phyloP scores from a whole-genome alignment of 768 basidiomycete species.

The Mycena pura region DNA sequence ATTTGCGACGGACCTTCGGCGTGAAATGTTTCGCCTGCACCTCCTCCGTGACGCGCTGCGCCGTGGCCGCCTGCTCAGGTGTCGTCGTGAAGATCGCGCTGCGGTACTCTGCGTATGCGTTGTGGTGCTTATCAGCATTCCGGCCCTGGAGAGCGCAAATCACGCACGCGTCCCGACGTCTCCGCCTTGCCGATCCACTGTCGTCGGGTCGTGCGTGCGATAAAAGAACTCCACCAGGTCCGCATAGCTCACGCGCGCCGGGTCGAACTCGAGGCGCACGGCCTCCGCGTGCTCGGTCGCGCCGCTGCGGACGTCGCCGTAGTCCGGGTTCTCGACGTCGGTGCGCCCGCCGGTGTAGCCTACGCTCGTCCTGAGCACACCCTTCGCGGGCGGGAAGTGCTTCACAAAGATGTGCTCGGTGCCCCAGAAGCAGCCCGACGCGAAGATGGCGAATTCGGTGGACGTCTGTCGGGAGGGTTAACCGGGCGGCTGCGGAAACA shows the following conservation, averaged over 20 bases:
- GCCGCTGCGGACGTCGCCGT: conserved; percentile 68
- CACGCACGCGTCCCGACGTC: conserved; percentile 67
- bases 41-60: conserved; percentile 66
- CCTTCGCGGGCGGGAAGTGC: conserved; percentile 55
- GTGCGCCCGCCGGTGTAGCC: conserved; percentile 64
- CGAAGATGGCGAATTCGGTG: conserved; percentile 16
- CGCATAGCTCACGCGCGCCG: conserved; percentile 62
- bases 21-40: conserved; percentile 73
- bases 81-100: conserved; percentile 73
- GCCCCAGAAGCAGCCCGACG: conserved; percentile 65
- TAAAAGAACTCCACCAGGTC: conserved; percentile 84
- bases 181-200: conserved; percentile 63
- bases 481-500: no score
- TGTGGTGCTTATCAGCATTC: no score
- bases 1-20: conserved; percentile 52
- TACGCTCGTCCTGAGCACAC: conserved; percentile 59
- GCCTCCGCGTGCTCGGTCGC: conserved; percentile 76
- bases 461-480: no score
- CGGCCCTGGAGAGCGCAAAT: no score
- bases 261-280: conserved; percentile 70
- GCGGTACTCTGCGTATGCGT: conserved; percentile 76
- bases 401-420: conserved; percentile 68
- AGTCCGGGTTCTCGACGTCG: conserved; percentile 51
- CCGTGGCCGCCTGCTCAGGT: conserved; percentile 64
- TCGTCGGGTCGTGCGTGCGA: conserved; percentile 77